phyloP scores from a whole-genome alignment of 441 rosid genomes.

The Corymbia citriodora region DNA sequence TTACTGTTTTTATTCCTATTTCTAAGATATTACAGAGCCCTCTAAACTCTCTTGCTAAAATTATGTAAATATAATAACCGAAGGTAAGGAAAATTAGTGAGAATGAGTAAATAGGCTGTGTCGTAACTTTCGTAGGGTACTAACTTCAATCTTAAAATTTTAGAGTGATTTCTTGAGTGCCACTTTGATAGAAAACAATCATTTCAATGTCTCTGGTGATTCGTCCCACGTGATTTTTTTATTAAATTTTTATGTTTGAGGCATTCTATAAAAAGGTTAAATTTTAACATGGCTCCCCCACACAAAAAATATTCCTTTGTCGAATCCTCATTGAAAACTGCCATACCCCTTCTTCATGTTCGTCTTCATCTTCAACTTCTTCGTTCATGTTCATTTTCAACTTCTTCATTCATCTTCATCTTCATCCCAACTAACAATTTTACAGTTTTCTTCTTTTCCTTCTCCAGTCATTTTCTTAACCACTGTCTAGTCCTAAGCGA shows the following conservation, averaged over 20 bases:
- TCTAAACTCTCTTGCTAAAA: not conserved
- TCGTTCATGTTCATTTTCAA: not conserved
- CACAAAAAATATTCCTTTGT: too few species aligned
- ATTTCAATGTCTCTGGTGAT: not conserved
- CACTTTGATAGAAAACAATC: not conserved
- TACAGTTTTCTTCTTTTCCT: not conserved
- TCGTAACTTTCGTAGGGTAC: accelerated
- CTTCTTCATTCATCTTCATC: not conserved
- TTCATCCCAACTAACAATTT: not conserved
- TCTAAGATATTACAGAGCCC: not conserved
- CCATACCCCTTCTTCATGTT: not conserved
- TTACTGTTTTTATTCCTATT: not conserved
- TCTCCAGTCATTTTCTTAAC: not conserved
- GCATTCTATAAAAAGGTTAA: not conserved
- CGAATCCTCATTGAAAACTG: not conserved
- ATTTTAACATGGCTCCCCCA: not conserved
- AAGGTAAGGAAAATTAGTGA: not conserved
- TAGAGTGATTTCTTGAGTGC: not conserved
- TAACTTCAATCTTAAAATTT: accelerated
- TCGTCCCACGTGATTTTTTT: not conserved
- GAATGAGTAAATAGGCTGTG: not conserved
- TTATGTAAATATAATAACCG: not conserved
- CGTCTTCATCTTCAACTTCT: not conserved
- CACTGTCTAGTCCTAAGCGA: not conserved
- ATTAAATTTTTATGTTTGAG: not conserved